phyloP scores from a whole-genome alignment of 108 stramenopile species.

The Cyclotella cryptica region DNA sequence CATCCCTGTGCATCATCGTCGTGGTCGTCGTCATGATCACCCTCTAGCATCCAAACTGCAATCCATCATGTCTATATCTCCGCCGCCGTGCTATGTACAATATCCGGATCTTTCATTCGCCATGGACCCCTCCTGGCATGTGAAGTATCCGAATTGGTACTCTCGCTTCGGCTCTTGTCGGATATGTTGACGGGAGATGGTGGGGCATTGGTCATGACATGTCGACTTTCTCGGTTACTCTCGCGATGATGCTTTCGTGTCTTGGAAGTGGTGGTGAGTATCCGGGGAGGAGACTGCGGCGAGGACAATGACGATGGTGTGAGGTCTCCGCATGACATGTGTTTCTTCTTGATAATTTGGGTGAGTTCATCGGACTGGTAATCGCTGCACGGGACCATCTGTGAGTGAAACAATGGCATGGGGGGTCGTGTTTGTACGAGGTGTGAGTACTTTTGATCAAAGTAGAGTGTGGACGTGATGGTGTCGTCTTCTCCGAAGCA shows the following conservation, averaged over 20 bases:
- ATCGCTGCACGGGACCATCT: slow-evolving; percentile 6
- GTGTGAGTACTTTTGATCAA: slow-evolving; percentile 66
- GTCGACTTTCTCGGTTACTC: not conserved
- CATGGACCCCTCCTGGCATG: not conserved
- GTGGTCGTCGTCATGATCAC: not conserved
- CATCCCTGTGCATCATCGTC: too few relatives aligned
- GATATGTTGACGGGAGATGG: not conserved
- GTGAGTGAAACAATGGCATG: slow-evolving; percentile 63
- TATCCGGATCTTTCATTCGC: slow-evolving; percentile 24
- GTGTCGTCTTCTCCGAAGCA: slow-evolving; percentile 56
- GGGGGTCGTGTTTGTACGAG: slow-evolving; percentile 64
- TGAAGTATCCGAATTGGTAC: not conserved
- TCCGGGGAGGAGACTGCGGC: not conserved
- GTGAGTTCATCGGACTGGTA: slow-evolving; percentile 27
- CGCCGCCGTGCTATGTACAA: slow-evolving; percentile 4
- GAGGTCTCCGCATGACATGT: not conserved
- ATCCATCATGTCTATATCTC: too few relatives aligned
- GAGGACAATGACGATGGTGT: not conserved
- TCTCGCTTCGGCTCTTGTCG: slow-evolving; percentile 1
- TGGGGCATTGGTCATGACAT: not conserved
- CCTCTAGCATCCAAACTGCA: too few relatives aligned
- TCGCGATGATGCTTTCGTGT: not conserved
- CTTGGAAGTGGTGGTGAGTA: not conserved
- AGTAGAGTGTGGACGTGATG: slow-evolving; percentile 68
- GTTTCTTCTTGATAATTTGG: slow-evolving; percentile 20